Percentiles rank a stretch among this genome's conserved stretches.
Evolutionary conservation across 768 basidiomycete genomes (phyloP).

Genomic region (Lentinula detonsa): DNA sequence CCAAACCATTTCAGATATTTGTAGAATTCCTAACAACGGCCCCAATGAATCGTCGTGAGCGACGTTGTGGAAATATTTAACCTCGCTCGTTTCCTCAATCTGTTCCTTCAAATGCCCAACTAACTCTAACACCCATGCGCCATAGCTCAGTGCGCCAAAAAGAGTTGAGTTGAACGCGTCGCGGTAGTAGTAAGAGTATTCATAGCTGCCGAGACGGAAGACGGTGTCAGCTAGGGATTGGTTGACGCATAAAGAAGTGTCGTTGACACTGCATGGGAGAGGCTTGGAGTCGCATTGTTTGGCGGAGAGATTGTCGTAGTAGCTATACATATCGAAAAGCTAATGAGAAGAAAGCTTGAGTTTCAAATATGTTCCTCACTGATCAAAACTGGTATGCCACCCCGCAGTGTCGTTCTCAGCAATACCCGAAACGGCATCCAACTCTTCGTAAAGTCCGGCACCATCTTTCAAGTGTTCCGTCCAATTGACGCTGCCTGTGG

Average conservation of each 20-base stretch:
- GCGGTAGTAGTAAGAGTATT: conserved; percentile 48
- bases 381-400: conserved; percentile 47
- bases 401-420: conserved; percentile 30
- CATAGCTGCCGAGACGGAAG: conserved; percentile 55
- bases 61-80: conserved; percentile 41
- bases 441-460: conserved; percentile 29
- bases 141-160: conserved; percentile 38
- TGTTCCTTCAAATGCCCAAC: conserved; percentile 31
- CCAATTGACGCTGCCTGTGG: conserved; percentile 36
- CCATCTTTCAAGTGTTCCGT: conserved; percentile 32
- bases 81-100: conserved; percentile 29
- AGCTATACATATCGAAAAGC: conserved; percentile 20
- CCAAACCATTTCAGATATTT: conserved; percentile 47
- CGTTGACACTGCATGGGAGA: conserved; percentile 39
- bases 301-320: conserved; percentile 46
- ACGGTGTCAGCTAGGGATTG: conserved; percentile 43
- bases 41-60: conserved; percentile 48
- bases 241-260: conserved; percentile 35
- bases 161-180: conserved; percentile 37
- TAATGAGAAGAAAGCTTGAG: not conserved
- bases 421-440: conserved; percentile 40
- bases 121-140: conserved; percentile 41
- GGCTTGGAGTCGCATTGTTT: conserved; percentile 43
- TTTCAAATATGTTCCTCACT: conserved; percentile 25
- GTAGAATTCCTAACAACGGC: conserved; percentile 41